Percentiles rank a stretch among this genome's conserved stretches.
Evolutionary conservation across 441 rosid species (phyloP).

Genomic region (Syzygium malaccense): DNA sequence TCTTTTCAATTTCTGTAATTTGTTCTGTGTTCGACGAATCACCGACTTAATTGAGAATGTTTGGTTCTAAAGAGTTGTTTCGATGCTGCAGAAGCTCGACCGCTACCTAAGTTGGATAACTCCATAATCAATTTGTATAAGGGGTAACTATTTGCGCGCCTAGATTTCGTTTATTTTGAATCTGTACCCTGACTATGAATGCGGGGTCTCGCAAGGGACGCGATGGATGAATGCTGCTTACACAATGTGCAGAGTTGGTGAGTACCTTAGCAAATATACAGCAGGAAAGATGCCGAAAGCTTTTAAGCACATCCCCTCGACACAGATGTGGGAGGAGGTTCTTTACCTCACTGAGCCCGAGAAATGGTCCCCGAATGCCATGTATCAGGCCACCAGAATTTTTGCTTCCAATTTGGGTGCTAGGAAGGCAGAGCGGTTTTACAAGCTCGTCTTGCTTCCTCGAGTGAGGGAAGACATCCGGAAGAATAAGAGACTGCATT

Average conservation of each 20-base stretch:
- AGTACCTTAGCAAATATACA: constrained; percentile 63
- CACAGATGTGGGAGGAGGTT: constrained; percentile 79
- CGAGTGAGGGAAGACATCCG: constrained; percentile 83
- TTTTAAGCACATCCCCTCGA: constrained; percentile 64
- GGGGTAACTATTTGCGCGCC: constrained; percentile 33
- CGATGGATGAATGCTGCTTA: neutral
- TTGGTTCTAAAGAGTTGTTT: neutral
- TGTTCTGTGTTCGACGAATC: neutral
- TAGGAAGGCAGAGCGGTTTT: constrained; percentile 63
- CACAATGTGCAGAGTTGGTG: constrained; percentile 55
- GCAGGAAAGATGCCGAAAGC: constrained; percentile 88
- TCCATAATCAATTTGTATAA: constrained; percentile 56
- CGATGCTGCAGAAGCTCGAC: constrained; percentile 44
- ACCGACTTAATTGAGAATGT: neutral
- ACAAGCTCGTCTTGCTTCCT: constrained; percentile 75
- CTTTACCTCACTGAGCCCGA: constrained; percentile 84
- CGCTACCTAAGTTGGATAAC: constrained; percentile 59
- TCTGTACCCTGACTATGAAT: neutral
- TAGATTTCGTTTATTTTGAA: neutral
- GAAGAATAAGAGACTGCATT: constrained; percentile 76
- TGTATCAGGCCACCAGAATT: constrained; percentile 85
- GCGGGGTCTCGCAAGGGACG: neutral
- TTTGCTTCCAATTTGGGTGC: constrained; percentile 70
- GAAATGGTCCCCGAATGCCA: constrained; percentile 87
- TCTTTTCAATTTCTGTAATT: too few species aligned